These are phyloP conservation scores for Fusarium sp. DNA, from an alignment of 2,329 filamentous ascomycete species.

Conservation along the genomic window DNA sequence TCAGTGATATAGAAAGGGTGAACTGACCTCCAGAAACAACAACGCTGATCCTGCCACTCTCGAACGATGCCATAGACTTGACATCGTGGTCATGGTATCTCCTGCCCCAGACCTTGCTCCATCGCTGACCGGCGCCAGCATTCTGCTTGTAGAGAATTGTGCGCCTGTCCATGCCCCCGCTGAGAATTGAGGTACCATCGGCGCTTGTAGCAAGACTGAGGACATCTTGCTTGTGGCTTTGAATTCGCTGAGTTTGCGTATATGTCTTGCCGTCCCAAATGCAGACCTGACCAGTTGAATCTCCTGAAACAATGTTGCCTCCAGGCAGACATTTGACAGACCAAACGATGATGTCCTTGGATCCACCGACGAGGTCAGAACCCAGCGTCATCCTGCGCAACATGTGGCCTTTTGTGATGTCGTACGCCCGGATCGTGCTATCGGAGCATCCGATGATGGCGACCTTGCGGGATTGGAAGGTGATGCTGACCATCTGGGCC, in stretches of 20 bases:
- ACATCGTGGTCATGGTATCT: slow-evolving; percentile 94
- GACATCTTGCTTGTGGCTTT: slow-evolving; percentile 89
- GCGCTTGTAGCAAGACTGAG: slow-evolving; percentile 85
- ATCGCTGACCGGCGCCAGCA: slow-evolving; percentile 71
- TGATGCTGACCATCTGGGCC: slow-evolving; percentile 89
- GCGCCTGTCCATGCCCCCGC: slow-evolving; percentile 90
- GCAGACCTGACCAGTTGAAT: slow-evolving; percentile 92
- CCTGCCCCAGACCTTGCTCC: slow-evolving; percentile 88
- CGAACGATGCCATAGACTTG: slow-evolving; percentile 92
- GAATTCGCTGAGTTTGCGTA: slow-evolving; percentile 85
- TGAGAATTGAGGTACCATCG: slow-evolving; percentile 86
- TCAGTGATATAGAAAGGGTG: not conserved
- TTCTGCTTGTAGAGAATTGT: slow-evolving; percentile 85
- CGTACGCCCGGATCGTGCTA: slow-evolving; percentile 91
- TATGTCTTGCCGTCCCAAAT: slow-evolving; percentile 96
- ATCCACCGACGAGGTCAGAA: slow-evolving; percentile 78
- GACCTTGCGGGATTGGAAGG: slow-evolving; percentile 86
- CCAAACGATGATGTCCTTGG: slow-evolving; percentile 92
- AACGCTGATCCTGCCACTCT: slow-evolving; percentile 84
- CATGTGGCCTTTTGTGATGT: slow-evolving; percentile 81
- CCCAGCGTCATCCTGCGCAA: slow-evolving; percentile 89
- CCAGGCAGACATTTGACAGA: slow-evolving; percentile 88
- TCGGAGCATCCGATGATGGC: slow-evolving; percentile 96
- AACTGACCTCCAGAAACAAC: slow-evolving; percentile 89
- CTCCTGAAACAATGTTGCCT: slow-evolving; percentile 92